Percentiles rank a stretch among this genome's conserved stretches.
Evolutionary conservation across 2,329 filamentous ascomycete genomes (phyloP).

Genomic region (Penicillium rolfsii): DNA sequence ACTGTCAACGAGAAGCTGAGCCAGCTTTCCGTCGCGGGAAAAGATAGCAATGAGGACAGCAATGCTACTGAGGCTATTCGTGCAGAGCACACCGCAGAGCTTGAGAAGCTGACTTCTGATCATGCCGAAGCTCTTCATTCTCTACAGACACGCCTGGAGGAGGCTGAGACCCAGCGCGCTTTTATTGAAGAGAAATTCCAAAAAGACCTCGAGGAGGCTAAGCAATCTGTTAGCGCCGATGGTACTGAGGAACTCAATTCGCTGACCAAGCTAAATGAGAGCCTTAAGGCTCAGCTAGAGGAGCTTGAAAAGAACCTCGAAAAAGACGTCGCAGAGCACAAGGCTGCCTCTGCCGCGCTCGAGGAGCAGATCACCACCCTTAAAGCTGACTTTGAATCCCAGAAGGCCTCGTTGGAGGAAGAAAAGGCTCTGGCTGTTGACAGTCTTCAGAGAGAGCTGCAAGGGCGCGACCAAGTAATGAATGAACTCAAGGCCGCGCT

Average conservation of each 20-base stretch:
- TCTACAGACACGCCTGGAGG: slow-evolving; percentile 39
- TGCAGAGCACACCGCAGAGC: slow-evolving; percentile 39
- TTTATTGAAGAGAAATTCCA: slow-evolving; percentile 42
- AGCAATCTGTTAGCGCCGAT: slow-evolving; percentile 39
- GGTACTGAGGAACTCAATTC: slow-evolving; percentile 41
- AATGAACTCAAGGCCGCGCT: slow-evolving; percentile 46
- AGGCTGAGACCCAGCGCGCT: slow-evolving; percentile 42
- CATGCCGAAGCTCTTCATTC: slow-evolving; percentile 41
- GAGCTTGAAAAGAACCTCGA: slow-evolving; percentile 39
- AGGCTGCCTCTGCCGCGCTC: slow-evolving; percentile 34
- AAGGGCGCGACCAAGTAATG: slow-evolving; percentile 43
- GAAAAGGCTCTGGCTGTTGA: slow-evolving; percentile 40
- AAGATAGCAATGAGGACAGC: slow-evolving; percentile 28
- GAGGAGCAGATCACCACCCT: slow-evolving; percentile 36
- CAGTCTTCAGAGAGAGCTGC: slow-evolving; percentile 38
- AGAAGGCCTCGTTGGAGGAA: slow-evolving; percentile 35
- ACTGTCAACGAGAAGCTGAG: slow-evolving; percentile 41
- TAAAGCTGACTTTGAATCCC: slow-evolving; percentile 38
- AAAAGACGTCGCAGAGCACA: slow-evolving; percentile 40
- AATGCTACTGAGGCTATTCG: slow-evolving; percentile 31
- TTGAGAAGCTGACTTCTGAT: slow-evolving; percentile 36
- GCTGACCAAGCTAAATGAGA: slow-evolving; percentile 42
- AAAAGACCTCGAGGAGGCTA: slow-evolving; percentile 45
- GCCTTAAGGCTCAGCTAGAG: slow-evolving; percentile 42
- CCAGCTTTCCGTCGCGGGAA: slow-evolving; percentile 35